These are phyloP conservation scores for Microdochium bolleyi DNA, from an alignment of 2,329 filamentous ascomycete species.

Conservation along the genomic window DNA sequence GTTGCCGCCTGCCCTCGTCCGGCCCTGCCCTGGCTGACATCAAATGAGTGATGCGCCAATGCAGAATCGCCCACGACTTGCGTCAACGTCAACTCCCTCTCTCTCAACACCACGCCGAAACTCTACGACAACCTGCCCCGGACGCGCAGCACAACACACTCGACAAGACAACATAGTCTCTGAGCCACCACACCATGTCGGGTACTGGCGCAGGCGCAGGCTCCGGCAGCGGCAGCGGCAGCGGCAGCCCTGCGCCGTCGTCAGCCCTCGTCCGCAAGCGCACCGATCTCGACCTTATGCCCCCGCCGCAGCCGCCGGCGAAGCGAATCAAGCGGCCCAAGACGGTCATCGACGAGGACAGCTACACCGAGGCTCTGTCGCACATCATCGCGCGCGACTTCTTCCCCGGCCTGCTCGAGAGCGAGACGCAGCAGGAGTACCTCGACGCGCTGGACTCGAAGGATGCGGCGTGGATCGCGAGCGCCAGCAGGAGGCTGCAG, in stretches of 20 bases:
- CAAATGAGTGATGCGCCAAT: too few relatives aligned
- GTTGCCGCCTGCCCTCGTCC: too few relatives aligned
- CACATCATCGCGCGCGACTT: constrained; percentile 96
- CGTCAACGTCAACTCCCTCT: too few relatives aligned
- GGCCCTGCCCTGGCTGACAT: too few relatives aligned
- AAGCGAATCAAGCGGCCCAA: constrained; percentile 90
- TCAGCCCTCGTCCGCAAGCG: constrained; percentile 57
- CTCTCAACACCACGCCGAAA: too few relatives aligned
- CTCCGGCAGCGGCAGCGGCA: too few relatives aligned
- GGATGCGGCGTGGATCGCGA: constrained; percentile 78
- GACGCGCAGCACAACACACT: too few relatives aligned
- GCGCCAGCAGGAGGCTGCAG: constrained; percentile 62
- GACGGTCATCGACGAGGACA: constrained; percentile 85
- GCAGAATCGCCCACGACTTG: too few relatives aligned
- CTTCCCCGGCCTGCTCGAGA: constrained; percentile 84
- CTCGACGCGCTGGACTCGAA: constrained; percentile 83
- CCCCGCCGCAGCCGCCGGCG: constrained; percentile 70
- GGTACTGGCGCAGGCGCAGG: neutral
- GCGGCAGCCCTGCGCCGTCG: neutral
- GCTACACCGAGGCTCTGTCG: constrained; percentile 82
- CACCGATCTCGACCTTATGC: constrained; percentile 68
- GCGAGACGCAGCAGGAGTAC: constrained; percentile 84
- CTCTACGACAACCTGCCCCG: too few relatives aligned
- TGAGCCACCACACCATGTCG: neutral
- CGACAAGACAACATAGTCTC: neutral